Base-by-base conservation (phyloP, 306 rosid genomes). In the Heteromeles arbutifolia region DNA sequence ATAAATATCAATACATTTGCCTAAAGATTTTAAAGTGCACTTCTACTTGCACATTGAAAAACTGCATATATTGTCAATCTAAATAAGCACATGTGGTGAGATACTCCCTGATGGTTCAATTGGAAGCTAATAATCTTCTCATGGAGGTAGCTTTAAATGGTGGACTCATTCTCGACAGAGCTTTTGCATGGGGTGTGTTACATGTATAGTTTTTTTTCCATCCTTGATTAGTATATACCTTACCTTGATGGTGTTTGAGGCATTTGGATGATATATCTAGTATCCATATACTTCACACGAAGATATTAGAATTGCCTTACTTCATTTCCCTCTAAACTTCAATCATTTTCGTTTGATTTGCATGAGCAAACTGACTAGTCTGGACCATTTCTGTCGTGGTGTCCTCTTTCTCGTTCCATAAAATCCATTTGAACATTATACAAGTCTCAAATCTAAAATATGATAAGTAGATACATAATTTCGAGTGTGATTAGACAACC, bases 121-220 rank as follows among this genome's bases (percentile, higher is more conserved):
- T 86, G 83, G 97, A 90, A 87, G 90, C 97, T 17, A 91, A 88
- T 86, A 90, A 90, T 86, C 97, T 92, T 84, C 89, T 90, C 63
- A 90, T 90, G 96, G 97, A 90, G 84, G 93, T 96, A 52, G 92
- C 90, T 57, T 79, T 92, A 69, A 87, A 88, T 76, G 83, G 79
- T 69, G 89, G 90, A 58, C 56, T 58, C 67, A 61, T 43, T 43
- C 26, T 31, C 31, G 25, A 31, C 5, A 6, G 34, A 39, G 59
- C 26, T 37, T 70, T 31, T 8, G 74, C 41, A 11, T 18, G 45
- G 44, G 63, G 24, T 25, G 31, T 29, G 41, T 25, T 70, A 70
- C 24, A 31, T 39, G 39, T 39, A 70, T 45, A 65, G 34, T 31
- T 31, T 14, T 74, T 41, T 31, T 28, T 63, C 50, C 48, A 25